phyloP scores from a whole-genome alignment of 768 basidiomycete genomes.

The Lyophyllum shimeji region DNA sequence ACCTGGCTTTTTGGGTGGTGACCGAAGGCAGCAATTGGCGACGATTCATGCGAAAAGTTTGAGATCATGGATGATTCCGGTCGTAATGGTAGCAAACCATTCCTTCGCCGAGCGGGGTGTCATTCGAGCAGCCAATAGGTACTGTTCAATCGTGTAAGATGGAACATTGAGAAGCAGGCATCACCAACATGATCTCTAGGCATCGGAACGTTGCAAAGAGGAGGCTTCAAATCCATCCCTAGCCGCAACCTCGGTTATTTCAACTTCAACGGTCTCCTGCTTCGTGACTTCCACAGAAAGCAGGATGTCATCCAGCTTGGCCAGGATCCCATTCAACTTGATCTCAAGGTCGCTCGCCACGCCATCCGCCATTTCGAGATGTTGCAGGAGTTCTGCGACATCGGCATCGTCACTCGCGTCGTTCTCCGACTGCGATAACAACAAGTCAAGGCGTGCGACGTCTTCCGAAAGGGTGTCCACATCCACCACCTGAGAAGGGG shows the following conservation, averaged over 20 bases:
- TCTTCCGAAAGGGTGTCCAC: constrained; percentile 33
- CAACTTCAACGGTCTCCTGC: not conserved
- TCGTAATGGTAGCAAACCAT: not conserved
- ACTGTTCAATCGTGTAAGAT: not conserved
- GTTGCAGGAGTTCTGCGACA: constrained; percentile 51
- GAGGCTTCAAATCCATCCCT: too few relatives aligned
- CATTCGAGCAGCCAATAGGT: not conserved
- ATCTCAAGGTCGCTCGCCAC: constrained; percentile 63
- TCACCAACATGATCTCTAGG: not conserved
- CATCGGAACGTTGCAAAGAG: not conserved
- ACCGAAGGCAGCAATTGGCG: too few relatives aligned
- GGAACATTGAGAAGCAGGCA: not conserved
- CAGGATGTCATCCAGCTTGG: constrained; percentile 56
- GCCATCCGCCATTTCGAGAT: constrained; percentile 55
- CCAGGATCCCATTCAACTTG: constrained; percentile 61
- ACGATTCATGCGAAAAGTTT: not conserved
- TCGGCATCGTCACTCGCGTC: constrained; percentile 39
- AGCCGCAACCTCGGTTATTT: not conserved
- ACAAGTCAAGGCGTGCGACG: constrained; percentile 28
- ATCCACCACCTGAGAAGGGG: not conserved
- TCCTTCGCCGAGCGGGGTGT: not conserved
- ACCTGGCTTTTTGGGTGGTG: too few relatives aligned
- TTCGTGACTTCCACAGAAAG: constrained; percentile 35
- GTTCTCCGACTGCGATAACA: constrained; percentile 28
- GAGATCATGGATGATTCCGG: not conserved